These are phyloP conservation scores for Climacium dendroides DNA, from an alignment of 225 moss, liverwort and hornwort species.

Conservation along the genomic window DNA sequence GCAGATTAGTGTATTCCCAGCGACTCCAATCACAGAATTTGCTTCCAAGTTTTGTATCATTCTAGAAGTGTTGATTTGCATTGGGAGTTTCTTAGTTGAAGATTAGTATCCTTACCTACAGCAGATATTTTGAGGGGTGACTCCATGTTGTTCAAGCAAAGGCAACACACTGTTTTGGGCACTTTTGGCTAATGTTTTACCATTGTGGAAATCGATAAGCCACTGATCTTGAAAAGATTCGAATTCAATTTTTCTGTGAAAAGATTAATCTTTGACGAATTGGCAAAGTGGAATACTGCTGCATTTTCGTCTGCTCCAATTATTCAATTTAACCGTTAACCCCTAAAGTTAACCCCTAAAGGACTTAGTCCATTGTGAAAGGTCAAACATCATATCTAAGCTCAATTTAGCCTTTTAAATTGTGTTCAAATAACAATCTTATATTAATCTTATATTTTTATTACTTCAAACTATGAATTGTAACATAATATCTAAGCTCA, in stretches of 20 bases:
- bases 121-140: not conserved
- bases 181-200: not conserved
- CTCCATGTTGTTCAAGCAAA: not conserved
- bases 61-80: constrained; percentile 2
- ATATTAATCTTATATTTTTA: too few relatives aligned
- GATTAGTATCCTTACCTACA: not conserved
- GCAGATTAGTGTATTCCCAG: not conserved
- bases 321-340: not conserved
- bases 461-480: too few relatives aligned
- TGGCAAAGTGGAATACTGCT: not conserved
- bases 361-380: too few relatives aligned
- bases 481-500: too few relatives aligned
- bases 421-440: too few relatives aligned
- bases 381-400: too few relatives aligned
- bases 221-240: not conserved
- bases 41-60: constrained; percentile 17
- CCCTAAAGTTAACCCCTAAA: too few relatives aligned
- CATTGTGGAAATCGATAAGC: not conserved
- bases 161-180: not conserved
- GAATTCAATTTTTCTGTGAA: not conserved
- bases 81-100: not conserved
- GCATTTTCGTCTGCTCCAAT: not conserved
- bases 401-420: too few relatives aligned
- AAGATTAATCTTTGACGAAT: not conserved
- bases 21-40: not conserved